Evolutionary conservation across 306 rosid genomes (phyloP).

Genomic region (Vigna mungo): DNA sequence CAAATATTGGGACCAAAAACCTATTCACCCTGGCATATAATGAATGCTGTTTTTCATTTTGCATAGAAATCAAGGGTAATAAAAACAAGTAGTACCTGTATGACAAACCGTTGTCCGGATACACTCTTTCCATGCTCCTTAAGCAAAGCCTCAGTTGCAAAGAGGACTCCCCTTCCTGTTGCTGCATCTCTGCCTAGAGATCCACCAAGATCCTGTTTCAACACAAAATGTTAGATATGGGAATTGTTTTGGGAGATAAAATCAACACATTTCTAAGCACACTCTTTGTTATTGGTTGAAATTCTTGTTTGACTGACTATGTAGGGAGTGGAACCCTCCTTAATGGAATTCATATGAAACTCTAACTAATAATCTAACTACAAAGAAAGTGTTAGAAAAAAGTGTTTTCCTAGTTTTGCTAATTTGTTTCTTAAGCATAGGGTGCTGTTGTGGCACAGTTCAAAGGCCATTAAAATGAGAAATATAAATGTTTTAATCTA

Average conservation of each 20-base stretch:
- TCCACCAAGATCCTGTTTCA: slow-evolving; percentile 80
- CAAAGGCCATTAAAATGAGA: not conserved
- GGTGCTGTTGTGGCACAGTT: not conserved
- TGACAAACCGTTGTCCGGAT: slow-evolving; percentile 72
- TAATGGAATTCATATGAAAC: not conserved
- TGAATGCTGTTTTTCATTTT: not conserved
- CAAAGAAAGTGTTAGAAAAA: not conserved
- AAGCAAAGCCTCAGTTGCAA: slow-evolving; percentile 84
- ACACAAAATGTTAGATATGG: not conserved
- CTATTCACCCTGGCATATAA: not conserved
- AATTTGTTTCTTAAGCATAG: not conserved
- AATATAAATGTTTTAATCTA: not conserved
- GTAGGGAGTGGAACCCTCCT: not conserved
- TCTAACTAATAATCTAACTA: not conserved
- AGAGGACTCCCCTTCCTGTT: slow-evolving; percentile 84
- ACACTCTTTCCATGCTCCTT: slow-evolving; percentile 73
- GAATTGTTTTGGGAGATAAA: not conserved
- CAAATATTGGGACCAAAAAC: too few relatives aligned
- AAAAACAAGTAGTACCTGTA: slow-evolving; percentile 57
- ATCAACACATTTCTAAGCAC: not conserved
- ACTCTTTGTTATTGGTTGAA: not conserved
- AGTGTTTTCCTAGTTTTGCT: not conserved
- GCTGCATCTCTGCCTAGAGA: slow-evolving; percentile 94
- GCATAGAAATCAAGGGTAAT: not conserved
- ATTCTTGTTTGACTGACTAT: not conserved